phyloP scores from a whole-genome alignment of 306 rosid genomes.

The Lathyrus aphaca region DNA sequence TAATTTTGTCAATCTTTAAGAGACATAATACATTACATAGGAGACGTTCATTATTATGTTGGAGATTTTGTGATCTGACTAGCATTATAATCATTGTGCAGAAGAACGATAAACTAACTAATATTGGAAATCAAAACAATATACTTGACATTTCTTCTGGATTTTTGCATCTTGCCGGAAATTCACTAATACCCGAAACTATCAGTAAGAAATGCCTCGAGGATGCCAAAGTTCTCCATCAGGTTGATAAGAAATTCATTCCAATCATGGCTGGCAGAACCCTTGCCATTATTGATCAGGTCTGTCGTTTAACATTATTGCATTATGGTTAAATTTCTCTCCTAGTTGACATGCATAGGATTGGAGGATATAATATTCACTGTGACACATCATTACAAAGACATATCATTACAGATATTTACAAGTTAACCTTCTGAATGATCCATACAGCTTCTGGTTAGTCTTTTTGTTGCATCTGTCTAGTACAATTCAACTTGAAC shows the following conservation, averaged over 20 bases:
- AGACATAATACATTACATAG: constrained; percentile 29
- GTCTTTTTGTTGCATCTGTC: constrained; percentile 6
- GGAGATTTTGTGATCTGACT: constrained; percentile 40
- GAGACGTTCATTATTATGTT: constrained; percentile 16
- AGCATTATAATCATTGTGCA: constrained; percentile 47
- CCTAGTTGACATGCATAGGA: constrained; percentile 7
- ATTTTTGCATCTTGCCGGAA: constrained; percentile 81
- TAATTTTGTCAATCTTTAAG: constrained; percentile 50
- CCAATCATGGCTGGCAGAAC: constrained; percentile 76
- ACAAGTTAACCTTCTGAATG: neutral
- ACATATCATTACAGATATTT: neutral
- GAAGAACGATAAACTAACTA: constrained; percentile 50
- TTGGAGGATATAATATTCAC: neutral
- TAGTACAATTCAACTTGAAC: neutral
- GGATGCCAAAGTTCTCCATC: constrained; percentile 77
- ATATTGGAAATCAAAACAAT: constrained; percentile 45
- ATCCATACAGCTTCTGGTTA: neutral
- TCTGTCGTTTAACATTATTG: constrained; percentile 33
- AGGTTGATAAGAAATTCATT: constrained; percentile 95
- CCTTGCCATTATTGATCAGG: constrained; percentile 95
- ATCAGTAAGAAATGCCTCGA: constrained; percentile 68
- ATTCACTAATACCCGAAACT: constrained; percentile 73
- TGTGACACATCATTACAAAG: neutral
- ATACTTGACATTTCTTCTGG: constrained; percentile 89
- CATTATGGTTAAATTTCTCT: constrained; percentile 22